Evolutionary conservation across 73 alveolate species (phyloP).

Genomic region (Paramecium pentaurelia): DNA sequence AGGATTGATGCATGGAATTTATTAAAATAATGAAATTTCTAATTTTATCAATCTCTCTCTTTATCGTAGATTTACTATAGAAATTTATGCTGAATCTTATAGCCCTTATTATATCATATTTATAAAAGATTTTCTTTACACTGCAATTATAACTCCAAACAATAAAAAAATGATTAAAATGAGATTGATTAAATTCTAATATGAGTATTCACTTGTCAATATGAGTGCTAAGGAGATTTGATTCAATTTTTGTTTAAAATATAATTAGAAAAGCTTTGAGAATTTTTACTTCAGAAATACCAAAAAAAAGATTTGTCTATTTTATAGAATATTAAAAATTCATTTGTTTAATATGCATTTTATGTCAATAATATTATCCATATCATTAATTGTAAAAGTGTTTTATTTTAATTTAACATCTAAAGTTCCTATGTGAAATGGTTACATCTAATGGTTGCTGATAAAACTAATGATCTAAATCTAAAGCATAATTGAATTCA

Average conservation of each 20-base stretch:
- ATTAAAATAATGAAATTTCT: background rate
- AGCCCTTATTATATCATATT: conserved; percentile 9
- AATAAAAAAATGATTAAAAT: background rate
- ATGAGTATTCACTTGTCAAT: background rate
- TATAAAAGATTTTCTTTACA: background rate
- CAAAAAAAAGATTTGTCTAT: background rate
- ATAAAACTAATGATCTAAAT: background rate
- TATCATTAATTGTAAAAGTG: background rate
- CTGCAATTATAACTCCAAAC: background rate
- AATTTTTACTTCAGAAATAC: background rate
- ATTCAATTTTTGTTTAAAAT: background rate
- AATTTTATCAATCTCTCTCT: background rate
- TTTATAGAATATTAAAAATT: background rate
- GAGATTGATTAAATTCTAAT: background rate
- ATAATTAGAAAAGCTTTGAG: background rate
- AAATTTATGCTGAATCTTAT: background rate
- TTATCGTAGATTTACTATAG: background rate
- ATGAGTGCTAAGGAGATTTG: conserved; percentile 25
- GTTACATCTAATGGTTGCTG: background rate
- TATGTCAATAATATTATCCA: background rate
- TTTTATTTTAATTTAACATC: background rate
- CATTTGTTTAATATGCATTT: background rate
- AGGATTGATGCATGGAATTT: background rate
- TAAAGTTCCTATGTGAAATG: background rate
- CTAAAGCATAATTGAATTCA: background rate